These are phyloP conservation scores for Haplographium delicatum DNA, from an alignment of 495 filamentous ascomycete species.

Conservation along the genomic window DNA sequence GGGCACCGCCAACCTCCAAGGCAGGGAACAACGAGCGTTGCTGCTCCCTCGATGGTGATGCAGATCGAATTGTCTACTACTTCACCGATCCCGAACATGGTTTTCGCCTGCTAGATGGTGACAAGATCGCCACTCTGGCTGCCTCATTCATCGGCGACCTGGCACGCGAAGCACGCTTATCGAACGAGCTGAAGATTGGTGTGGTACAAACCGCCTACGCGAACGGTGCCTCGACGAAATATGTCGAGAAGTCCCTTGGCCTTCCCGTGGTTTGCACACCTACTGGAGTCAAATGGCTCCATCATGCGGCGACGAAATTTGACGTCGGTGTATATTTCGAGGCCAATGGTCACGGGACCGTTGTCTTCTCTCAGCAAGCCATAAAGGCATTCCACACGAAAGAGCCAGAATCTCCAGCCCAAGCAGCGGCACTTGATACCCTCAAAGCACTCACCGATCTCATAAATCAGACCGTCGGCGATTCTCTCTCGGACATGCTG, in stretches of 20 bases:
- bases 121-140: conserved; percentile 91
- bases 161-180: conserved; percentile 69
- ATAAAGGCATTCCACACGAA: conserved; percentile 67
- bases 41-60: conserved; percentile 91
- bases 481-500: conserved; percentile 93
- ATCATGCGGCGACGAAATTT: conserved; percentile 86
- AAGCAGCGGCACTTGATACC: conserved; percentile 76
- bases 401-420: conserved; percentile 84
- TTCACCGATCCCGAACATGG: conserved; percentile 74
- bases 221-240: conserved; percentile 91
- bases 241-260: conserved; percentile 80
- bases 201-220: conserved; percentile 97
- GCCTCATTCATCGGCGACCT: conserved; percentile 93
- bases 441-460: conserved; percentile 77
- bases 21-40: conserved; percentile 70
- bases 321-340: conserved; percentile 98
- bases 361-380: conserved; percentile 84
- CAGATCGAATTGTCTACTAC: conserved; percentile 93
- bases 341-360: conserved; percentile 95
- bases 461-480: conserved; percentile 97
- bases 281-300: conserved; percentile 95
- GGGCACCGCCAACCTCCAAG: conserved; percentile 79
- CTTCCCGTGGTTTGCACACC: conserved; percentile 89
- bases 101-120: conserved; percentile 90
- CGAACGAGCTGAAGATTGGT: conserved; percentile 76